phyloP scores from a whole-genome alignment of 2,329 filamentous ascomycete species.

The Arthrobotrys pseudoclavata region DNA sequence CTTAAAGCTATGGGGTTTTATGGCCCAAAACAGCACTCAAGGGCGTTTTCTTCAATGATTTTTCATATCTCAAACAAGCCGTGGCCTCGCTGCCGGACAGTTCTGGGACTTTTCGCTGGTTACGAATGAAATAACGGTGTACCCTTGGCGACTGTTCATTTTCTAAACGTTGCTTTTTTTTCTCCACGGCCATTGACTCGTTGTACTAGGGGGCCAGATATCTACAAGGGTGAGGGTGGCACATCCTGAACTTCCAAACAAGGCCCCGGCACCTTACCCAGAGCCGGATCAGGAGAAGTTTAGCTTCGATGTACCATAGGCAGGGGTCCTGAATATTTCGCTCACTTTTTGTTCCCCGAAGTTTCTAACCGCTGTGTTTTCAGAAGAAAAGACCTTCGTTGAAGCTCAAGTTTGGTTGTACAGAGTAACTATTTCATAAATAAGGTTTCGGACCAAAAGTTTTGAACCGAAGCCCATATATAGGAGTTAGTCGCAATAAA shows the following conservation, averaged over 20 bases:
- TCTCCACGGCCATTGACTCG: slow-evolving; percentile 24
- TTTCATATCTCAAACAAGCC: slow-evolving; percentile 41
- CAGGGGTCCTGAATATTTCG: slow-evolving; percentile 57
- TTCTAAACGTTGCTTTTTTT: slow-evolving; percentile 30
- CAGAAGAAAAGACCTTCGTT: not conserved
- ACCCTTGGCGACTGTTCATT: slow-evolving; percentile 37
- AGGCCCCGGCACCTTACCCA: slow-evolving; percentile 39
- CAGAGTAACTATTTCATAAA: not conserved
- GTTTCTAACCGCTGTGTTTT: slow-evolving; percentile 12
- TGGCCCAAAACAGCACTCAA: slow-evolving; percentile 10
- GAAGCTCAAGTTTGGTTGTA: slow-evolving; percentile 11
- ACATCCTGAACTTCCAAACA: slow-evolving; percentile 44
- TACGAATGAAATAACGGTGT: slow-evolving; percentile 52
- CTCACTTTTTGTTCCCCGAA: slow-evolving; percentile 36
- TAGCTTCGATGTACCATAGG: slow-evolving; percentile 42
- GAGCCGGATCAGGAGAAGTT: slow-evolving; percentile 58
- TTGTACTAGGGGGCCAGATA: slow-evolving; percentile 27
- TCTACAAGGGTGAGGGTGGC: slow-evolving; percentile 33
- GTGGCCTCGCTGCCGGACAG: slow-evolving; percentile 32
- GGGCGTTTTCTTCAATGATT: slow-evolving; percentile 36
- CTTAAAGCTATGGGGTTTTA: slow-evolving; percentile 47
- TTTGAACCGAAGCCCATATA: not conserved
- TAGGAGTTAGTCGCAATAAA: not conserved
- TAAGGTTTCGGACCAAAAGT: not conserved
- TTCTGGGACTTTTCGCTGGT: slow-evolving; percentile 40